phyloP scores from a whole-genome alignment of 495 filamentous ascomycete genomes.

The Tuber brumale region DNA sequence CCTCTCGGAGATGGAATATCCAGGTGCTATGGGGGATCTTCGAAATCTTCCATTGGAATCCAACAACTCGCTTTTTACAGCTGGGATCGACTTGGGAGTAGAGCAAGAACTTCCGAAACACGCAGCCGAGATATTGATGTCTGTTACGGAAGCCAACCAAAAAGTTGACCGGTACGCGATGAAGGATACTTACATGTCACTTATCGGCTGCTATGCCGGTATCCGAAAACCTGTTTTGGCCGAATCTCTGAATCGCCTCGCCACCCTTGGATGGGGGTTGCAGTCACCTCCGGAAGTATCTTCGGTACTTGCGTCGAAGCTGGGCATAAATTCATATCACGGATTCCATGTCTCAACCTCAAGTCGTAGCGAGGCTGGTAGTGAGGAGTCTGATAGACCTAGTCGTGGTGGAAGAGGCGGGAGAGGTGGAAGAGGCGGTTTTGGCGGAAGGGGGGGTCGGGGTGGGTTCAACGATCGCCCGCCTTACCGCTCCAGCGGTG shows the following conservation, averaged over 20 bases:
- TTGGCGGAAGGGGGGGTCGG: neutral
- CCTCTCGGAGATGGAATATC: conserved; percentile 55
- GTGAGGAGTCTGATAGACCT: neutral
- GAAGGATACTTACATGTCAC: conserved; percentile 54
- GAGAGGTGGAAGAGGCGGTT: neutral
- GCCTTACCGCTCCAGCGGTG: neutral
- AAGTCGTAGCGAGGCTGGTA: neutral
- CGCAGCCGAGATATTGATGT: conserved; percentile 44
- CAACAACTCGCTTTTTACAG: conserved; percentile 52
- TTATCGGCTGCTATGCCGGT: conserved; percentile 44
- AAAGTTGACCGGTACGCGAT: conserved; percentile 40
- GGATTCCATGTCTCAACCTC: conserved; percentile 47
- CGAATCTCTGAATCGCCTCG: conserved; percentile 56
- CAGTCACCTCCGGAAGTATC: conserved; percentile 51
- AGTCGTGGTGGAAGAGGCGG: neutral
- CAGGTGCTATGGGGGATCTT: conserved; percentile 49
- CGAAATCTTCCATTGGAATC: conserved; percentile 58
- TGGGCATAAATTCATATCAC: conserved; percentile 46
- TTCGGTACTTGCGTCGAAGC: conserved; percentile 44
- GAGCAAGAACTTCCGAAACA: conserved; percentile 42
- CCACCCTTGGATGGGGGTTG: conserved; percentile 57
- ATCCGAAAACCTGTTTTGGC: conserved; percentile 46
- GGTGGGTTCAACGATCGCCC: neutral
- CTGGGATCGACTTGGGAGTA: conserved; percentile 51
- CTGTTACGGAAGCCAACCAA: conserved; percentile 43